These are phyloP conservation scores for Apophysomyces sp. DNA, from an alignment of 371 early-diverging fungal species.

Conservation along the genomic window DNA sequence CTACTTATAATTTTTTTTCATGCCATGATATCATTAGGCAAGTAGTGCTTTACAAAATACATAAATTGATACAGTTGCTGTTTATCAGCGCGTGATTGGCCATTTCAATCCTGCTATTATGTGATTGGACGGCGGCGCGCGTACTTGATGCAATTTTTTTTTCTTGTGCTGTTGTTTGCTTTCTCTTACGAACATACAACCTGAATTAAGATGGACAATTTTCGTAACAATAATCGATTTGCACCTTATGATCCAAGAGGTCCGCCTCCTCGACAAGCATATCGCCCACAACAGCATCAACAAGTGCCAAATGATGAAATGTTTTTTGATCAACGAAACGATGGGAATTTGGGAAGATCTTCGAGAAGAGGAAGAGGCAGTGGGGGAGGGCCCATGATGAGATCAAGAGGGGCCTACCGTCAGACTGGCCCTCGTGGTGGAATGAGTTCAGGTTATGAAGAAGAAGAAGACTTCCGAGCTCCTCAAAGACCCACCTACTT, in stretches of 20 bases:
- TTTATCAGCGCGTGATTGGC: not conserved
- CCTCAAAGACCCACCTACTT: not conserved
- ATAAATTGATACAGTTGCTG: too few species aligned
- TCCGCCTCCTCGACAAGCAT: conserved; percentile 7
- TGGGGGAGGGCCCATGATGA: conserved; percentile 27
- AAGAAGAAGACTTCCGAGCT: not conserved
- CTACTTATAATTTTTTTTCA: too few species aligned
- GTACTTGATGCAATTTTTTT: not conserved
- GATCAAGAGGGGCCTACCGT: conserved; percentile 10
- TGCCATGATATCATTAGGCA: too few species aligned
- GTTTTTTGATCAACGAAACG: conserved; percentile 5
- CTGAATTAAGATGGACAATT: not conserved
- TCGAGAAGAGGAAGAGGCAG: conserved; percentile 11
- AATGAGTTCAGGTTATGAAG: conserved; percentile 6
- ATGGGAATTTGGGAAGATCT: conserved; percentile 5
- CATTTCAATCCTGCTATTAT: not conserved
- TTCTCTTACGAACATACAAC: not conserved
- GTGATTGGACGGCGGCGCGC: not conserved
- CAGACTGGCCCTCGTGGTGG: conserved; percentile 17
- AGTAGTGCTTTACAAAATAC: too few species aligned
- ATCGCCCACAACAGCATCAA: not conserved
- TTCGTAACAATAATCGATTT: conserved; percentile 16
- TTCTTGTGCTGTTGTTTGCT: not conserved
- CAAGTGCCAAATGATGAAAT: not conserved
- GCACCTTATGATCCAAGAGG: conserved; percentile 22